A percentile compares a stretch with the other conserved stretches of the same genome.
Evolutionary conservation across 2,329 filamentous ascomycete genomes (phyloP).

Genomic region (Sporothrix protearum): DNA sequence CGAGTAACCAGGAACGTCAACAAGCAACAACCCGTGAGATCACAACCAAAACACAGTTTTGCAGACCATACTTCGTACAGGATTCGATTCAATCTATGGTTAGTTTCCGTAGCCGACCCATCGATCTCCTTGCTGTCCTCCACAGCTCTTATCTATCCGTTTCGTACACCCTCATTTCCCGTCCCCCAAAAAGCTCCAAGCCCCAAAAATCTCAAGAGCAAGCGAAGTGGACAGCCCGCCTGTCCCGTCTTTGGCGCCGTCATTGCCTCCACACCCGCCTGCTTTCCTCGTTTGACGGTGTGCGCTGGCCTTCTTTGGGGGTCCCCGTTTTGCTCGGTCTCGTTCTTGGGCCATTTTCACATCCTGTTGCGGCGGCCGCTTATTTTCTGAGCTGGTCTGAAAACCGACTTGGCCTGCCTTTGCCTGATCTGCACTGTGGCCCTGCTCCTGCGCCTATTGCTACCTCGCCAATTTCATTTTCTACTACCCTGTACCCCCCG

Average conservation of each 20-base stretch:
- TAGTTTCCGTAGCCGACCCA: neutral
- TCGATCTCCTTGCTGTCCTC: neutral
- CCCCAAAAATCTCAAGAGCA: neutral
- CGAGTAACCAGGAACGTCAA: constrained; percentile 6
- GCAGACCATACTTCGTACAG: neutral
- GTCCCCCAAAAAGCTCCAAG: neutral
- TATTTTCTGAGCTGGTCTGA: constrained; percentile 9
- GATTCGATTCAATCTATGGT: neutral
- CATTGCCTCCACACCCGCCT: constrained; percentile 15
- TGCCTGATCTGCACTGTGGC: constrained; percentile 8
- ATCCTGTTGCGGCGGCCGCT: neutral
- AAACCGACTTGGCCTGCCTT: neutral
- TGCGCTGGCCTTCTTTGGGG: constrained; percentile 15
- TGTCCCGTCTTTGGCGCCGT: constrained; percentile 7
- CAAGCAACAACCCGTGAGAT: constrained; percentile 1
- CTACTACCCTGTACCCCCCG: constrained; percentile 15
- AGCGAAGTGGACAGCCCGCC: constrained; percentile 9
- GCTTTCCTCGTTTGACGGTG: neutral
- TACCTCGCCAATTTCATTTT: constrained; percentile 19
- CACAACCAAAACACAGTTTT: neutral
- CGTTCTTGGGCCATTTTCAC: neutral
- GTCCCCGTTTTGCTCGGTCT: constrained; percentile 2
- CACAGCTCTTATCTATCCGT: constrained; percentile 6
- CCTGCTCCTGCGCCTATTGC: constrained; percentile 12
- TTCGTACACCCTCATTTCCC: neutral